phyloP scores from a whole-genome alignment of 106 monocot species.

The Dendrobium catenatum region DNA sequence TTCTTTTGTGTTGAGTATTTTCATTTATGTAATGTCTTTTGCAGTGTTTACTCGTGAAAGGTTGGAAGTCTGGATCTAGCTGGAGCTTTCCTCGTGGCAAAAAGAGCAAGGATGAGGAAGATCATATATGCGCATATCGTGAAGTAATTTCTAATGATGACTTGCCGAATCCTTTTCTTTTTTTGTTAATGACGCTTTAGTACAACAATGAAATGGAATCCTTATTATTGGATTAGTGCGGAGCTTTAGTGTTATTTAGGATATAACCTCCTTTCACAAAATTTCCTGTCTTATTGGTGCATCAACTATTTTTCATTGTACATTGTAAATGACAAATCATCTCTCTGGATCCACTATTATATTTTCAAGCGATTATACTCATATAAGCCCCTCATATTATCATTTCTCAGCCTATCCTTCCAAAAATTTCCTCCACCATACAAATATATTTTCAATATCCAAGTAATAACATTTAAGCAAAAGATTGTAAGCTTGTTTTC shows the following conservation, averaged over 20 bases:
- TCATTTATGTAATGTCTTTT: slow-evolving; percentile 7
- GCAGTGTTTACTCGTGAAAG: slow-evolving; percentile 97
- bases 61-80: slow-evolving; percentile 90
- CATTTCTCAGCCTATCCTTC: not conserved
- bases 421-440: not conserved
- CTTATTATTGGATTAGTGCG: not conserved
- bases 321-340: not conserved
- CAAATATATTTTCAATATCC: not conserved
- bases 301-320: not conserved
- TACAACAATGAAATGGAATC: not conserved
- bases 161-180: not conserved
- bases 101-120: slow-evolving; percentile 95
- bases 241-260: not conserved
- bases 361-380: not conserved
- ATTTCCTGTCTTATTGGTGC: not conserved
- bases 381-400: not conserved
- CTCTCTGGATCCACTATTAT: not conserved
- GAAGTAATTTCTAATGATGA: slow-evolving; percentile 45
- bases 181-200: not conserved
- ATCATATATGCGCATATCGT: slow-evolving; percentile 79
- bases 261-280: not conserved
- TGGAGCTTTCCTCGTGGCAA: slow-evolving; percentile 99
- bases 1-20: not conserved
- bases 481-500: no score
- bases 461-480: not conserved